Evolutionary conservation across 2,329 filamentous ascomycete species (phyloP).

Genomic region (Coniochaeta sp.): DNA sequence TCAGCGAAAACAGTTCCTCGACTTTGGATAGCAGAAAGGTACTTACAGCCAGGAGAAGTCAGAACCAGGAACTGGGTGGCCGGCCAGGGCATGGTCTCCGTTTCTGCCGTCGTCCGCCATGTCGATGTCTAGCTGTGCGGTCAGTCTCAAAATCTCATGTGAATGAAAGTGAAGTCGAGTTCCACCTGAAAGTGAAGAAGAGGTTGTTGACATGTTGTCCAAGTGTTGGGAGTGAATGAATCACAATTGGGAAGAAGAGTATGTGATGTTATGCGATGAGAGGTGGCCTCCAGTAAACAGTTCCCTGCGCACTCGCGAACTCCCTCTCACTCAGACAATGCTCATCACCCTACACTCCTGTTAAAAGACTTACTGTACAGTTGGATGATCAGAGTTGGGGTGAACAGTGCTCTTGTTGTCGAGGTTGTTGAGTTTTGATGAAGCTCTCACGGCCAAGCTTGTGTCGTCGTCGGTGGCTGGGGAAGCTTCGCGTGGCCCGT

Average conservation of each 20-base stretch:
- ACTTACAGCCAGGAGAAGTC: slow-evolving; percentile 25
- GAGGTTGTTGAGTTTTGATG: not conserved
- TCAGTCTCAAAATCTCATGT: not conserved
- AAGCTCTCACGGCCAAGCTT: not conserved
- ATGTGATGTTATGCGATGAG: not conserved
- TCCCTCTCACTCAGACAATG: not conserved
- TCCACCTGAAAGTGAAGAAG: not conserved
- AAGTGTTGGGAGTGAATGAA: not conserved
- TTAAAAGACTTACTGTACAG: not conserved
- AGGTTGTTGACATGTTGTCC: not conserved
- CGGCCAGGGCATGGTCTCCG: not conserved
- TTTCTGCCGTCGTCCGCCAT: not conserved
- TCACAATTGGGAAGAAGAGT: not conserved
- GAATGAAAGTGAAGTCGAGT: not conserved
- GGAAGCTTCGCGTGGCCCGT: no score
- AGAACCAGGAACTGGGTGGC: not conserved
- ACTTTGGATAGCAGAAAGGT: not conserved
- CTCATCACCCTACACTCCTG: not conserved
- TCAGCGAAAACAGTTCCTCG: not conserved
- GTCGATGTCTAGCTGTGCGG: not conserved
- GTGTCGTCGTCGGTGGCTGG: not conserved
- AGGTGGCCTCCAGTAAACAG: no score
- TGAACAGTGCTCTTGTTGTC: not conserved
- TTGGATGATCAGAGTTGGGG: not conserved
- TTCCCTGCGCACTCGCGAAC: not conserved